Evolutionary conservation across 805 yeast species (phyloP), one percentile per base, ranked within the genome.

Genomic region (Saccharomycopsis sp.): DNA sequence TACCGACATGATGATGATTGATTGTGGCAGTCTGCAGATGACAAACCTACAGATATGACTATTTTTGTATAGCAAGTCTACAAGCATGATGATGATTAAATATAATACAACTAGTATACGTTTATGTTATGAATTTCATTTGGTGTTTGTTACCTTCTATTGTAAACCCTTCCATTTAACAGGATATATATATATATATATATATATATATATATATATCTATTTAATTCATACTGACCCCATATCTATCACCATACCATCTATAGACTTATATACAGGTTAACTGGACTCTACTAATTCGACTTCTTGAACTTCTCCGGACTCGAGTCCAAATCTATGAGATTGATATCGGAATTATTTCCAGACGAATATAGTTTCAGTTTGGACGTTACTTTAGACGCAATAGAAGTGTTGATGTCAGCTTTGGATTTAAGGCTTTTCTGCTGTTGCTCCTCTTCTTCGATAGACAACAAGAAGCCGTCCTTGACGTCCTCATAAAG

Each of bases 401-500:
- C 9, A 29, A 29, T 12, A 15, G 24, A 17, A 3, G 17, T 35
- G 5, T 17, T 17, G n/a, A 15, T 9, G 9, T 22, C 38, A 34
- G 38, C n/a, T 22, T 53, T 44, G 24, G 29, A 41, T 42, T 52
- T 23, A 41, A 50, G 20, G 17, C 22, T n/a, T 52, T 47, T n/a
- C 22, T 25, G 20, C 7, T 22, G 15, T 24, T 42, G 29, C 55
- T 20, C 47, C 15, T 53, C 61, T 47, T 57, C 61, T n/a, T 62
- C 64, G 44, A 59, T 60, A 5, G 57, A 55, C 2, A 59, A 55
- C 38, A 62, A 41, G 3, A 62, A 44, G n/a, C 64, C 64, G 9
- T 62, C 63, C 24, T 62, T 62, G 7, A 62, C 62, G 50, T 62
- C 64, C 3, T 57, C 52, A 38, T 59, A 59, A 24, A 62, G 55